These are phyloP conservation scores for Paecilomyces sp. DNA, from an alignment of 2,329 filamentous ascomycete species.

Conservation along the genomic window DNA sequence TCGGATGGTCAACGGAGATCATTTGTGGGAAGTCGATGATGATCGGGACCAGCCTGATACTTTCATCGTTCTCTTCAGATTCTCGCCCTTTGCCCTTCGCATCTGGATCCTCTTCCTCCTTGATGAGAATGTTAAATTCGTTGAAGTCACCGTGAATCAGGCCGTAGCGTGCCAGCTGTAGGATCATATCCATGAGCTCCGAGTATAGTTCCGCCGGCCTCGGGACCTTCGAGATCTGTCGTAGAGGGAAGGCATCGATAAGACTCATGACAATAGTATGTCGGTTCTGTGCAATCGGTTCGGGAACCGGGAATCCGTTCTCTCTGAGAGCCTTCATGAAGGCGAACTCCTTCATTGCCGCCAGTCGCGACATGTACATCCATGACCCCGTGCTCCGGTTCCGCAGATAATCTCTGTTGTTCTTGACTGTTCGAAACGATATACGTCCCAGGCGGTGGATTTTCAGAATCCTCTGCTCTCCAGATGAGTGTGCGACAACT, in stretches of 20 bases:
- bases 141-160: constrained; percentile 98
- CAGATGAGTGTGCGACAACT: constrained; percentile 75
- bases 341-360: constrained; percentile 87
- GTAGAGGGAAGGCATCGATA: constrained; percentile 83
- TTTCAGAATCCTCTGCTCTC: constrained; percentile 77
- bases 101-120: constrained; percentile 52
- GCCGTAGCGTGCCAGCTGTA: constrained; percentile 75
- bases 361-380: constrained; percentile 96
- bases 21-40: constrained; percentile 98
- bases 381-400: constrained; percentile 75
- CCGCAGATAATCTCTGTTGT: constrained; percentile 89
- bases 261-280: constrained; percentile 96
- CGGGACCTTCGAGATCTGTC: constrained; percentile 77
- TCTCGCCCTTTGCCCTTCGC: constrained; percentile 34
- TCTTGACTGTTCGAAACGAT: constrained; percentile 92
- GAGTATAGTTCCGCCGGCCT: constrained; percentile 80
- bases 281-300: constrained; percentile 79
- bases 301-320: constrained; percentile 83
- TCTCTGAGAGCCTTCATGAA: constrained; percentile 84
- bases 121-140: constrained; percentile 96
- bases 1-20: constrained; percentile 87
- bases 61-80: constrained; percentile 21
- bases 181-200: constrained; percentile 81
- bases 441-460: constrained; percentile 94
- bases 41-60: constrained; percentile 62